Base-by-base conservation (phyloP, 176 grass and related monocot genomes). In the Poa annua region DNA sequence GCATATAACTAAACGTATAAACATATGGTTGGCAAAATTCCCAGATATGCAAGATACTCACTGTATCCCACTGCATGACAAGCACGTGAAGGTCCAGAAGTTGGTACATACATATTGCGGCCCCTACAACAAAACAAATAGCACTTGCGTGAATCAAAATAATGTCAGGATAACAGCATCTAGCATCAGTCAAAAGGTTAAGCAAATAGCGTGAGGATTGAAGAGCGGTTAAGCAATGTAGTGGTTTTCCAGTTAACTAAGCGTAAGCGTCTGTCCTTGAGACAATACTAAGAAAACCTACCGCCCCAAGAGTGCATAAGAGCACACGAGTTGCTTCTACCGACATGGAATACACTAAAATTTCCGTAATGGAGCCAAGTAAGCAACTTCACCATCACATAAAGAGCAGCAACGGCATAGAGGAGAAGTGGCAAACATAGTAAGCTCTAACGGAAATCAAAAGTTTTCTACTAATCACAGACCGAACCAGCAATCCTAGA, bases 31-130 rank as follows among this genome's bases (percentile, higher is more conserved):
- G 4, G 26, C 8, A 57, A 79, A 79, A 64, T 69, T 11, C 14
- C 11, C 56, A 86, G 69, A 35, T 17, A 78, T 29, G 11, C 16
- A 89, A 89, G 64, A 77, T 88, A 85, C 96, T 99, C 65, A 99
- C 96, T 96, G 96, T 80, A 96, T 92, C 75, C 93, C 93, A 82
- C 93, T 94, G 78, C 96, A 99, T n/a, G 93, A 78, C 35, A 89
- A 39, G 73, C 96, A 99, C 51, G 92, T 51, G 32, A 99, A 99
- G 81, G 93, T 99, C 96, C 96, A 99, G 54, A 99, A 99, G 84
- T 92, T 96, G 47, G 88, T 96, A 32, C 96, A 99, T 39, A 99
- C 91, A 82, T 99, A 99, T 79, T 99, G 96, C 42, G 89, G 91
- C 47, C 96, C 93, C 96, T 99, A 73, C 29, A 80, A 82, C 5